A percentile compares a stretch with the other conserved stretches of the same genome.
Conservation (phyloP, 208 protist species). For the Porcisia hertigi region DNA sequence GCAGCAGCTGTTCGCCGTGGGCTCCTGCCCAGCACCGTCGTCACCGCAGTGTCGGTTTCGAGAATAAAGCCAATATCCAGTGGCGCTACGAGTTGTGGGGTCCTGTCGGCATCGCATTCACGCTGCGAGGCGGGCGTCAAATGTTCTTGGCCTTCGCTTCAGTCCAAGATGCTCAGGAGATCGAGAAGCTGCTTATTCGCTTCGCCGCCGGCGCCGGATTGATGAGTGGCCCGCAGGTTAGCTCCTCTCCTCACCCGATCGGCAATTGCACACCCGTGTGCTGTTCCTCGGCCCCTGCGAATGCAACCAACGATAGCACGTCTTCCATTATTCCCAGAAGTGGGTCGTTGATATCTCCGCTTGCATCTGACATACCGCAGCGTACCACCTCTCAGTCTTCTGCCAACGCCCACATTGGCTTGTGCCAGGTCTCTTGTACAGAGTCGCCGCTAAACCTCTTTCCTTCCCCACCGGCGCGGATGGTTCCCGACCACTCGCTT, state of each 20-base stretch:
- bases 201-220: conserved; percentile 1
- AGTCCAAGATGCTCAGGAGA: conserved; percentile 17
- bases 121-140: conserved; percentile 22
- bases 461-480: not conserved
- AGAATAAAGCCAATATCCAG: not conserved
- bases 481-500: not conserved
- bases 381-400: not conserved
- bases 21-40: not conserved
- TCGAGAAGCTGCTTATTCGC: conserved; percentile 22
- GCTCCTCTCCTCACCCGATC: not conserved
- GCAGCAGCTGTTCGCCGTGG: not conserved
- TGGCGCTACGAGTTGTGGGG: conserved; percentile 52
- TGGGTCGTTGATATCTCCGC: too few relatives aligned
- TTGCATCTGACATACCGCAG: not conserved
- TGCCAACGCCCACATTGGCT: not conserved
- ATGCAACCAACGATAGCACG: not conserved
- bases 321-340: not conserved
- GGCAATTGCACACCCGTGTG: not conserved
- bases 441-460: not conserved
- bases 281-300: not conserved
- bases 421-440: not conserved
- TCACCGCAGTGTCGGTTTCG: not conserved
- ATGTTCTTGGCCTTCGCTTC: conserved; percentile 41
- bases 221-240: not conserved
- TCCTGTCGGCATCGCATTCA: conserved; percentile 36